Conservation (phyloP, 1,139 yeast genomes). For the Saccharomyces hybrid region DNA sequence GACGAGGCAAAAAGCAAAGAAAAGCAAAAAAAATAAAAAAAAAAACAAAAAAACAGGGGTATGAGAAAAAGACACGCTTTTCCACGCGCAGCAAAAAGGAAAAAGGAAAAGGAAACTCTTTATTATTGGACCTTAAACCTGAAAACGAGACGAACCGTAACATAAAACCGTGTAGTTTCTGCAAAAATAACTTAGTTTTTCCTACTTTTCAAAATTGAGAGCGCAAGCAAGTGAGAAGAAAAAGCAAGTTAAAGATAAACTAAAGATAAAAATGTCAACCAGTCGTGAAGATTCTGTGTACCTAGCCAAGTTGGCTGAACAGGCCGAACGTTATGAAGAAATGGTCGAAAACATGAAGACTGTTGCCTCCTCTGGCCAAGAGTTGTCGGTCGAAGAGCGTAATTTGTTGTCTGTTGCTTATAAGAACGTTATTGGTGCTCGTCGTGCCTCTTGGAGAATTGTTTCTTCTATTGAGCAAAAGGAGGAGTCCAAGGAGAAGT, state of each 20-base stretch:
- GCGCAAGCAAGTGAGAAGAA: neutral
- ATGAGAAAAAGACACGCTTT: neutral
- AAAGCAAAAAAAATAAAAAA: neutral
- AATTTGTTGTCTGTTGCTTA: conserved; percentile 94
- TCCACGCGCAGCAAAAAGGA: neutral
- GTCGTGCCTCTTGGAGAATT: conserved; percentile 99
- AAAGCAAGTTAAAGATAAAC: conserved; percentile 1
- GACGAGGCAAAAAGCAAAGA: conserved; percentile 2
- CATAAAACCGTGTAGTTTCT: neutral
- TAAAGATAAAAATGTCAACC: conserved; percentile 47
- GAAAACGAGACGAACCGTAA: neutral
- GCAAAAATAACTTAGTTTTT: neutral
- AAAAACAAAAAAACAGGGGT: neutral
- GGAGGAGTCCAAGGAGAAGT: conserved; percentile 91
- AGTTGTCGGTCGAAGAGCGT: conserved; percentile 95
- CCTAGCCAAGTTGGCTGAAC: conserved; percentile 98
- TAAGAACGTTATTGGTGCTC: conserved; percentile 97
- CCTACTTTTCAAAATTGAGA: neutral
- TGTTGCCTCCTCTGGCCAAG: conserved; percentile 94
- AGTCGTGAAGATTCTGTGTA: conserved; percentile 98
- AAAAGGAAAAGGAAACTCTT: neutral
- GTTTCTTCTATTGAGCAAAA: conserved; percentile 96
- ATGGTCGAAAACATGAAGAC: conserved; percentile 99
- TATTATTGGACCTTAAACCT: neutral
- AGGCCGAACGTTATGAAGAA: conserved; percentile 99